Percentiles rank a stretch among this genome's conserved stretches.
phyloP scores from a whole-genome alignment of 2,329 filamentous ascomycete species.

The Stemphylium lycopersici region DNA sequence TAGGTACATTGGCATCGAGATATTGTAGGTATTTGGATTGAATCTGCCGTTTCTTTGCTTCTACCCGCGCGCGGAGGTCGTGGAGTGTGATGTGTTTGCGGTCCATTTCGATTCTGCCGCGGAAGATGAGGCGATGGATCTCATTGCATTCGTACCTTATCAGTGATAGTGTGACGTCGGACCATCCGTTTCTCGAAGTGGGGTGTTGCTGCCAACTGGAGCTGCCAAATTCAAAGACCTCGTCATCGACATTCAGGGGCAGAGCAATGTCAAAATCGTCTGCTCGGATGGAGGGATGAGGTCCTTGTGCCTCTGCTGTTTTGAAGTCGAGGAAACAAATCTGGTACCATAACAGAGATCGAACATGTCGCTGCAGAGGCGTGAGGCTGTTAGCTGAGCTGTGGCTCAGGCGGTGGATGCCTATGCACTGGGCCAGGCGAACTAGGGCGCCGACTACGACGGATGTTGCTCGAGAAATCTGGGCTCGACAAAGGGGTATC shows the following conservation, averaged over 20 bases:
- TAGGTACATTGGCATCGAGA: constrained; percentile 41
- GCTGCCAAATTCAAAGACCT: constrained; percentile 47
- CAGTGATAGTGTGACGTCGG: constrained; percentile 43
- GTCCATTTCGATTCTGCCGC: constrained; percentile 48
- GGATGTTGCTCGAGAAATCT: constrained; percentile 47
- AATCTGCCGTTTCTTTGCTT: constrained; percentile 44
- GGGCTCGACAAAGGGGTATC: constrained; percentile 47
- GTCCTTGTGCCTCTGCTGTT: constrained; percentile 47
- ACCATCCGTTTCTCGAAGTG: constrained; percentile 38
- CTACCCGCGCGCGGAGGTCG: constrained; percentile 44
- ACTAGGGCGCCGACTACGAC: constrained; percentile 48
- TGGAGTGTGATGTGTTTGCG: constrained; percentile 46
- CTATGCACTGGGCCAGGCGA: constrained; percentile 47
- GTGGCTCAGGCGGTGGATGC: constrained; percentile 45
- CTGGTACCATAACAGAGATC: constrained; percentile 48
- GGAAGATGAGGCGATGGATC: constrained; percentile 46
- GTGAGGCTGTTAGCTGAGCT: constrained; percentile 44
- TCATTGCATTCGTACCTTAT: constrained; percentile 49
- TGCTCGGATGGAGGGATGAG: constrained; percentile 45
- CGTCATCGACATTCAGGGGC: constrained; percentile 47
- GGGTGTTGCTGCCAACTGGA: constrained; percentile 45
- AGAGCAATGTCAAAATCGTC: constrained; percentile 48
- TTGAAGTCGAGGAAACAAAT: constrained; percentile 49
- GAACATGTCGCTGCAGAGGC: constrained; percentile 44
- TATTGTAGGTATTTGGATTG: constrained; percentile 43